A percentile compares a stretch with the other conserved stretches of the same genome.
These are phyloP conservation scores for Sporothrix inflata DNA, from an alignment of 2,329 filamentous ascomycete species.

Conservation along the genomic window DNA sequence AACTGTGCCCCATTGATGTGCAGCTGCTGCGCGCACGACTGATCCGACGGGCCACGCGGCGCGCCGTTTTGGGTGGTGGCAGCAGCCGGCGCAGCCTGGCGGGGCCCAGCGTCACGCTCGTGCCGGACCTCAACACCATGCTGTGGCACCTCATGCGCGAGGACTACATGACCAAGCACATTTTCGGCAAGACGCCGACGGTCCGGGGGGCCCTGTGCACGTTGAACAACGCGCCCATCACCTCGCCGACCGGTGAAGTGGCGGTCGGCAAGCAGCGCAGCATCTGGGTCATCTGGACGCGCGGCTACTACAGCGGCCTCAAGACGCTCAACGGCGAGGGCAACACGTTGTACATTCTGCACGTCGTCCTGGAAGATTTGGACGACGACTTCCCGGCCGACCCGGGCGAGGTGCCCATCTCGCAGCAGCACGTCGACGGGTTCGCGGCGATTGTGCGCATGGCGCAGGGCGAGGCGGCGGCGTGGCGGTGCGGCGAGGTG, in stretches of 20 bases:
- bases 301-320: slow-evolving; percentile 64
- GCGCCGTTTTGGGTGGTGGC: not conserved
- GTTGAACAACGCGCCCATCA: slow-evolving; percentile 44
- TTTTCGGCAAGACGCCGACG: slow-evolving; percentile 60
- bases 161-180: slow-evolving; percentile 70
- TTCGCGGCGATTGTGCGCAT: slow-evolving; percentile 66
- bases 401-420: slow-evolving; percentile 28
- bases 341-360: slow-evolving; percentile 71
- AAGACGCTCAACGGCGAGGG: slow-evolving; percentile 51
- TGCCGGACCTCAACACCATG: slow-evolving; percentile 69
- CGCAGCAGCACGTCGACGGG: slow-evolving; percentile 50
- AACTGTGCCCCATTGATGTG: slow-evolving; percentile 68
- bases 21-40: slow-evolving; percentile 60
- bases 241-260: slow-evolving; percentile 30
- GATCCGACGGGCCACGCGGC: slow-evolving; percentile 34
- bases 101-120: slow-evolving; percentile 62
- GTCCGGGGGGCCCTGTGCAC: slow-evolving; percentile 72
- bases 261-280: slow-evolving; percentile 47
- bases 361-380: slow-evolving; percentile 67
- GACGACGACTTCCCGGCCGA: slow-evolving; percentile 47
- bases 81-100: slow-evolving; percentile 32
- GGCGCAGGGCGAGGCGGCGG: slow-evolving; percentile 70
- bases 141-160: slow-evolving; percentile 81
- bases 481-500: slow-evolving; percentile 71
- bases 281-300: slow-evolving; percentile 76